Conservation (phyloP, 192 early-diverging fungal species). For the Rhizoclosmatium globosum region DNA sequence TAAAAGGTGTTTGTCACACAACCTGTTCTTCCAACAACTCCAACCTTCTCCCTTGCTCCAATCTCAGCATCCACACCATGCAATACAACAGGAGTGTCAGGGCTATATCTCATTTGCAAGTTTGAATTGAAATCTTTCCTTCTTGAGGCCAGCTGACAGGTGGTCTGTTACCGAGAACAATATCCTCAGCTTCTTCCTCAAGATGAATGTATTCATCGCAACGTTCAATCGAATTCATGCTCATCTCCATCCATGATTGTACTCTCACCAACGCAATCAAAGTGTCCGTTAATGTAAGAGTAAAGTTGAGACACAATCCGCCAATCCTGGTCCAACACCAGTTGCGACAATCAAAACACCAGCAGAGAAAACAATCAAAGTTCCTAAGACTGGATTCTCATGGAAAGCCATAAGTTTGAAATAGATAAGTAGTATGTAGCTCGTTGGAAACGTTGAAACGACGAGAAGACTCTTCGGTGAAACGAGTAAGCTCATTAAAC, state of each 20-base stretch:
- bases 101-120: constrained; percentile 54
- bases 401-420: constrained; percentile 15
- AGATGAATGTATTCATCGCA: constrained; percentile 78
- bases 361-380: constrained; percentile 31
- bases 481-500: constrained; percentile 45
- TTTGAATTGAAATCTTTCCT: constrained; percentile 49
- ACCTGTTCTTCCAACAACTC: constrained; percentile 65
- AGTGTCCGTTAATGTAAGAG: constrained; percentile 76
- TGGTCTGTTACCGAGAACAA: neutral
- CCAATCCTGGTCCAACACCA: constrained; percentile 75
- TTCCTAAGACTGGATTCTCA: constrained; percentile 26
- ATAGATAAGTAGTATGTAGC: constrained; percentile 18
- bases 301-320: constrained; percentile 82
- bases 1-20: constrained; percentile 10
- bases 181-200: constrained; percentile 75
- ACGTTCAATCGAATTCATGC: constrained; percentile 65
- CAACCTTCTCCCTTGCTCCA: constrained; percentile 53
- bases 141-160: constrained; percentile 47
- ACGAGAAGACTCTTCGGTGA: neutral
- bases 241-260: too few relatives aligned
- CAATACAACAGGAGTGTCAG: constrained; percentile 38
- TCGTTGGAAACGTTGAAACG: neutral
- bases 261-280: constrained; percentile 77
- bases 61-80: constrained; percentile 48
- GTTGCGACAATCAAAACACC: neutral